phyloP scores from a whole-genome alignment of 2,329 filamentous ascomycete genomes.

The Verticillium klebahnii region DNA sequence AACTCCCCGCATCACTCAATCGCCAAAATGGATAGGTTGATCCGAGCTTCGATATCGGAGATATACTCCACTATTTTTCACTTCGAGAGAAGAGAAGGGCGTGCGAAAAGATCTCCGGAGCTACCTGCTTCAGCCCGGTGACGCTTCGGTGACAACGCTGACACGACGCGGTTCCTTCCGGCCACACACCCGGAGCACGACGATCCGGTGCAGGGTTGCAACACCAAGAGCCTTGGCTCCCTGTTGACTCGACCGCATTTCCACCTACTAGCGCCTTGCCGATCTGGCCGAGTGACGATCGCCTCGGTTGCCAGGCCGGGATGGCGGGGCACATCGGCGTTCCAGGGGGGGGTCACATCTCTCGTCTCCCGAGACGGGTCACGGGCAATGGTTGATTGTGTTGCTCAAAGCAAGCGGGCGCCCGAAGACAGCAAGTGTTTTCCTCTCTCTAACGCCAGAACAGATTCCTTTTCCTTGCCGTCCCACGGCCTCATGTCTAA shows the following conservation, averaged over 20 bases:
- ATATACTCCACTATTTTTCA: no score
- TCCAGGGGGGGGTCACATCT: not conserved
- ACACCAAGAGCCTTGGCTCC: not conserved
- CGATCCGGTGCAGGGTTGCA: not conserved
- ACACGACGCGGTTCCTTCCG: not conserved
- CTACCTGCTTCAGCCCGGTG: no score
- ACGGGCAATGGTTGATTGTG: no score
- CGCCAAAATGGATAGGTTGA: no score
- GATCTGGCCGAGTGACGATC: not conserved
- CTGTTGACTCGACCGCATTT: not conserved
- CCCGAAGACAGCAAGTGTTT: not conserved
- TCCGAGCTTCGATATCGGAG: no score
- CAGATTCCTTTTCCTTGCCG: not conserved
- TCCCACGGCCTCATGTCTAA: not conserved
- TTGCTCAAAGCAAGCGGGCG: not conserved
- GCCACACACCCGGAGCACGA: not conserved
- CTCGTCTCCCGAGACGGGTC: no score
- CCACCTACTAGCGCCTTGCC: not conserved
- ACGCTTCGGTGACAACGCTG: no score
- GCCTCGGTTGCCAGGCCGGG: not conserved
- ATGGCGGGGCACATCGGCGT: not conserved
- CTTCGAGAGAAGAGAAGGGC: no score
- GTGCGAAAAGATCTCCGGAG: no score
- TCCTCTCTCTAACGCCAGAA: not conserved
- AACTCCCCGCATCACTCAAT: no score